phyloP scores from a whole-genome alignment of 2,329 filamentous ascomycete genomes.

The Sarocladium kiliense region DNA sequence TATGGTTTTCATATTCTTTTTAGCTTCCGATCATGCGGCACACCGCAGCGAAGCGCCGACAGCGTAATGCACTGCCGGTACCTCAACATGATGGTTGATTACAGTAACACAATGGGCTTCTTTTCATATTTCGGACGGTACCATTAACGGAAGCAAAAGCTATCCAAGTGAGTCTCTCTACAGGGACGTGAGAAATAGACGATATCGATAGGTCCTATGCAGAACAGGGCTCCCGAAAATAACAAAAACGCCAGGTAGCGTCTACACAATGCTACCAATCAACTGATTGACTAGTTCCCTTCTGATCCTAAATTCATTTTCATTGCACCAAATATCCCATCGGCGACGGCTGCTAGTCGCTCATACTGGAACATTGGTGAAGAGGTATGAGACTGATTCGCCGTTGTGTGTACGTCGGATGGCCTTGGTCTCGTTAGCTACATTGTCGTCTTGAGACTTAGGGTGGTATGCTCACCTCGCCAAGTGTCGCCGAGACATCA shows the following conservation, averaged over 20 bases:
- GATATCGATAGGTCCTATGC: not conserved
- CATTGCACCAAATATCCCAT: not conserved
- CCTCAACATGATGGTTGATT: no score
- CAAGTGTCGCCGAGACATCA: constrained; percentile 80
- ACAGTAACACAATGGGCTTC: no score
- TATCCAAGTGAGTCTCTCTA: not conserved
- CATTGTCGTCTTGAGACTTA: not conserved
- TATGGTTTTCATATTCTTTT: not conserved
- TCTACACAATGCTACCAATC: not conserved
- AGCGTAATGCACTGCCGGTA: no score
- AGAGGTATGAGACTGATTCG: constrained; percentile 60
- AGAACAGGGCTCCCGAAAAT: not conserved
- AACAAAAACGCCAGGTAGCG: not conserved
- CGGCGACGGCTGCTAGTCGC: not conserved
- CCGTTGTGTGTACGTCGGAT: constrained; percentile 66
- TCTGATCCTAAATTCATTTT: not conserved
- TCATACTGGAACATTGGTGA: constrained; percentile 58
- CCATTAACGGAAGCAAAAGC: not conserved
- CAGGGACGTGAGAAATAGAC: not conserved
- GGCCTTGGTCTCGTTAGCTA: constrained; percentile 36
- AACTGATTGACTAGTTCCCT: not conserved
- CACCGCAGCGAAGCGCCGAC: no score
- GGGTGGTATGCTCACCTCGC: constrained; percentile 40
- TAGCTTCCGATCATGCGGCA: no score
- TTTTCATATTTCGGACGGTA: not conserved